phyloP scores from a whole-genome alignment of 1,284 basidiomycete genomes.

The Cryptococcus hybrid region DNA sequence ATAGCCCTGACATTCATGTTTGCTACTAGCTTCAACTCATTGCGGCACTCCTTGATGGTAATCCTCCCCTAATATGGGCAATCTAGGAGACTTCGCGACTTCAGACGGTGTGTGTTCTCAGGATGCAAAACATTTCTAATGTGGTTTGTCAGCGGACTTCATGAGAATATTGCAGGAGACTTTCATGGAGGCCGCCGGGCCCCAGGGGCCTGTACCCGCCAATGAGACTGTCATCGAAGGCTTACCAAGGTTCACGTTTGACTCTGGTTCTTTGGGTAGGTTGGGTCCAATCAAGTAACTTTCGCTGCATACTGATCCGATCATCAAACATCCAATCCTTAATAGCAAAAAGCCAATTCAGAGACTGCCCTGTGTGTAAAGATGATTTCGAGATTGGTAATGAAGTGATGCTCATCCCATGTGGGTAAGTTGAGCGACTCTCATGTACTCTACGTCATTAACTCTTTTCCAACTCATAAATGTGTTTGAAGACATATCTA shows the following conservation, averaged over 20 bases:
- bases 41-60: constrained; percentile 28
- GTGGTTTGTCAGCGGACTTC: no score
- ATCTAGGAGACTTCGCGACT: constrained; percentile 45
- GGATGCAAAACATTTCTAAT: no score
- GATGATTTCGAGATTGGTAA: constrained; percentile 44
- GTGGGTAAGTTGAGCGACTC: constrained; percentile 28
- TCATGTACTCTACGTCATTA: neutral
- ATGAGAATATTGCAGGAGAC: constrained; percentile 26
- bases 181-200: constrained; percentile 45
- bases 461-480: no score
- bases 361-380: constrained; percentile 48
- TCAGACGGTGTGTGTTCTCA: constrained; percentile 18
- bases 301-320: neutral
- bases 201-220: constrained; percentile 45
- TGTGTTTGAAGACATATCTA: constrained; percentile 37
- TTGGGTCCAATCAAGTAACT: neutral
- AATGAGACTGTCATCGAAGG: constrained; percentile 42
- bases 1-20: no score
- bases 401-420: constrained; percentile 41
- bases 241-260: constrained; percentile 41
- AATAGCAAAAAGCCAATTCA: constrained; percentile 28
- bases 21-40: constrained; percentile 28
- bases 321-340: neutral
- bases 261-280: constrained; percentile 38
- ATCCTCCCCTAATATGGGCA: constrained; percentile 14